phyloP scores from a whole-genome alignment of 257 asterid genomes.

The Cinchona pubescens region DNA sequence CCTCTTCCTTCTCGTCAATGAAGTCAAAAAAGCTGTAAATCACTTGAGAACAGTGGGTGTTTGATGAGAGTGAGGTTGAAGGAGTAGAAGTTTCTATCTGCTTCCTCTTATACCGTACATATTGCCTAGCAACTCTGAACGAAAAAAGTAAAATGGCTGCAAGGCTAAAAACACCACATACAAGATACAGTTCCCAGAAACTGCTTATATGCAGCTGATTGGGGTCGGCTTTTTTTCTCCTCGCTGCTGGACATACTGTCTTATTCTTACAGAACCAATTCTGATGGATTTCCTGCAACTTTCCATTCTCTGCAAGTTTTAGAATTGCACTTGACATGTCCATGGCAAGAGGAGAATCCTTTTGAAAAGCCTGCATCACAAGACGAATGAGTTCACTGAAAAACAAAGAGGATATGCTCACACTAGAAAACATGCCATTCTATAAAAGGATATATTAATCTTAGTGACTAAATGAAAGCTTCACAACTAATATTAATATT shows the following conservation, averaged over 20 bases:
- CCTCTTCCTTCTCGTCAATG: constrained; percentile 45
- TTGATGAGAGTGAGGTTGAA: constrained; percentile 11
- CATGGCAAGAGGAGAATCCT: constrained; percentile 68
- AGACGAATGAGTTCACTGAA: not conserved
- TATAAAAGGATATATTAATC: no score
- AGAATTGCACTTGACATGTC: constrained; percentile 77
- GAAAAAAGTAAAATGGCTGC: constrained; percentile 21
- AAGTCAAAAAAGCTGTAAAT: constrained; percentile 32
- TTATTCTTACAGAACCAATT: constrained; percentile 66
- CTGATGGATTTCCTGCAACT: constrained; percentile 56
- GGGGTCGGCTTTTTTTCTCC: constrained; percentile 45
- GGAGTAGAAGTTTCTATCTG: constrained; percentile 24
- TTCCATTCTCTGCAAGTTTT: constrained; percentile 59
- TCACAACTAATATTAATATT: no score
- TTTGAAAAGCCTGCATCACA: constrained; percentile 55
- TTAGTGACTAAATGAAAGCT: no score
- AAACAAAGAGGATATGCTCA: not conserved
- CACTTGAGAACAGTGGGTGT: constrained; percentile 17
- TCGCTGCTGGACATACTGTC: constrained; percentile 50
- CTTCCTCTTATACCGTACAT: constrained; percentile 25
- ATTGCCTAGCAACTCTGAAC: constrained; percentile 28
- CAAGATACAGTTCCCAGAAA: constrained; percentile 75
- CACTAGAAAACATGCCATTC: no score
- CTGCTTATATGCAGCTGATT: constrained; percentile 65
- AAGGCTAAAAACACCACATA: constrained; percentile 40